These are phyloP conservation scores for Trypanosoma theileri DNA, from an alignment of 208 protist species.

Conservation along the genomic window DNA sequence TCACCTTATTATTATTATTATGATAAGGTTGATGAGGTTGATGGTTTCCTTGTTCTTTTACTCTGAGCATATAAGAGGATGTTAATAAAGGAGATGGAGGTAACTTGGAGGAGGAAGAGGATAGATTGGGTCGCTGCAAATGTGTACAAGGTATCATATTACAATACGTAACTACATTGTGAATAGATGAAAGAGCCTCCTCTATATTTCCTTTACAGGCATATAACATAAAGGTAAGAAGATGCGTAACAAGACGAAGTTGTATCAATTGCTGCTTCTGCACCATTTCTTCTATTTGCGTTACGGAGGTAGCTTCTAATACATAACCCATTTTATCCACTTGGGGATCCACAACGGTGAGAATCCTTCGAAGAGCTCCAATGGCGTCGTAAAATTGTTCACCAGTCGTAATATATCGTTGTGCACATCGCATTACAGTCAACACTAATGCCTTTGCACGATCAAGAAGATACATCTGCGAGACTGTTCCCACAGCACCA, in stretches of 20 bases:
- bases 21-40: no score
- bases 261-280: slow-evolving; percentile 36
- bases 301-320: slow-evolving; percentile 9
- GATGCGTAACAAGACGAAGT: slow-evolving; percentile 38
- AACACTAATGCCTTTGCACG: slow-evolving; percentile 29
- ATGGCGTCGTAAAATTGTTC: slow-evolving; percentile 49
- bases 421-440: slow-evolving; percentile 24
- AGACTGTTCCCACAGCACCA: background rate
- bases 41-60: no score
- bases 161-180: slow-evolving; percentile 38
- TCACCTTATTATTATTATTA: no score
- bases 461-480: slow-evolving; percentile 21
- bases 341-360: slow-evolving; percentile 37
- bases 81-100: background rate
- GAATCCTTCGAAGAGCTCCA: slow-evolving; percentile 37
- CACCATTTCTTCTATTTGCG: slow-evolving; percentile 1
- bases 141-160: slow-evolving; percentile 33
- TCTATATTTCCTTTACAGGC: slow-evolving; percentile 33
- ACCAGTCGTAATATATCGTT: slow-evolving; percentile 31
- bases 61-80: no score
- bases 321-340: slow-evolving; percentile 26
- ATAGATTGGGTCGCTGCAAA: slow-evolving; percentile 4
- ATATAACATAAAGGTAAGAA: slow-evolving; percentile 46
- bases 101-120: background rate
- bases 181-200: slow-evolving; percentile 43